Conservation (phyloP, 2,329 filamentous ascomycete genomes). For the Sarocladium strictum region DNA sequence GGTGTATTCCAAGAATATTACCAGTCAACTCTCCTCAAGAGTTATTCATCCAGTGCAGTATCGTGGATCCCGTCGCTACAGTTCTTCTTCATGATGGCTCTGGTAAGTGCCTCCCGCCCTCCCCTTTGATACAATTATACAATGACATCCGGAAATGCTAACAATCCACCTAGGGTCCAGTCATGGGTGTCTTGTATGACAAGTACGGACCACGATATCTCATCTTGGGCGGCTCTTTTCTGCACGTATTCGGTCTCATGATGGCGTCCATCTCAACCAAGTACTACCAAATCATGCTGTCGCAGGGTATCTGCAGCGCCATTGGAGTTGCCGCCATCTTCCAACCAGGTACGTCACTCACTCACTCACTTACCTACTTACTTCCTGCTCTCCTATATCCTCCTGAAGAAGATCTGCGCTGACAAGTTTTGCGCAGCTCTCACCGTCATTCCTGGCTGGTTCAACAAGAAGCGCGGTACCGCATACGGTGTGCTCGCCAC, state of each 20-base stretch:
- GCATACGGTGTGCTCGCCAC: conserved; percentile 53
- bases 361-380: conserved; percentile 32
- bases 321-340: conserved; percentile 23
- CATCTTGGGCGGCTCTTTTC: conserved; percentile 29
- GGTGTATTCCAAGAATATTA: conserved; percentile 57
- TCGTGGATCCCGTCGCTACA: conserved; percentile 57
- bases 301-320: conserved; percentile 25
- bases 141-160: not conserved
- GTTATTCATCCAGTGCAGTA: conserved; percentile 48
- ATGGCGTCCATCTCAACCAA: conserved; percentile 42
- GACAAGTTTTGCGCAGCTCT: conserved; percentile 16
- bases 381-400: conserved; percentile 23
- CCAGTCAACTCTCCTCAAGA: conserved; percentile 37
- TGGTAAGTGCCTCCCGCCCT: conserved; percentile 22
- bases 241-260: conserved; percentile 54
- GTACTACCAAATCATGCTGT: conserved; percentile 29
- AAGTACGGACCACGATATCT: conserved; percentile 29
- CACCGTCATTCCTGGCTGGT: conserved; percentile 26
- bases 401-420: no score
- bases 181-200: conserved; percentile 25
- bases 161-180: conserved; percentile 20
- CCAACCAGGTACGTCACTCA: conserved; percentile 18
- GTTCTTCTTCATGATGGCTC: conserved; percentile 47
- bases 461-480: conserved; percentile 40
- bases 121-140: not conserved